phyloP scores from a whole-genome alignment of 2,329 filamentous ascomycete species.

The Metarhizium anisopliae region DNA sequence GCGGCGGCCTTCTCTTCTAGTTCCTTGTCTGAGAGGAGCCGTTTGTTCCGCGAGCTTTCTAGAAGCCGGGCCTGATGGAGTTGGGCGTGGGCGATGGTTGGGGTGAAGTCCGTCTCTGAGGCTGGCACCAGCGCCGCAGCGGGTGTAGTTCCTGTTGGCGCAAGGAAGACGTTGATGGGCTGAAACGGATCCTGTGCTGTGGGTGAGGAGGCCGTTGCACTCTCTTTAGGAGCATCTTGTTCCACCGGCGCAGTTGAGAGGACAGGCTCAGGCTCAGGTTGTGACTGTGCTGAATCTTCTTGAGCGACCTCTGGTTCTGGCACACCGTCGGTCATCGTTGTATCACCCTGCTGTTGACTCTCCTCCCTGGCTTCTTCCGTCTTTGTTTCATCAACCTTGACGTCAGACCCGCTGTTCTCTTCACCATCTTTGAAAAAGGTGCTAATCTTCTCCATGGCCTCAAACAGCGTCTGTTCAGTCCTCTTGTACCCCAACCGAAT shows the following conservation, averaged over 20 bases:
- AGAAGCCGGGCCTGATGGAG: constrained; percentile 62
- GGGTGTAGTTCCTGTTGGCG: constrained; percentile 66
- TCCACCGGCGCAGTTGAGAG: constrained; percentile 9
- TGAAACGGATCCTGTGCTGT: constrained; percentile 26
- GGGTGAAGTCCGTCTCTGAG: constrained; percentile 68
- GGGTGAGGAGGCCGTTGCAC: constrained; percentile 1
- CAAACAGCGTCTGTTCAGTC: constrained; percentile 70
- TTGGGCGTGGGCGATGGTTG: constrained; percentile 66
- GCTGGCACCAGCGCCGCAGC: constrained; percentile 60
- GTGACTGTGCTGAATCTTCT: not conserved
- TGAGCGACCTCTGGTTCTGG: not conserved
- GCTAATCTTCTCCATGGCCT: constrained; percentile 75
- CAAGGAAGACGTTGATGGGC: constrained; percentile 65
- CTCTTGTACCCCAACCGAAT: constrained; percentile 68
- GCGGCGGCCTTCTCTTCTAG: constrained; percentile 60
- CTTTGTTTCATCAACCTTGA: constrained; percentile 10
- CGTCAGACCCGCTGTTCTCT: not conserved
- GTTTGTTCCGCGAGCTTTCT: constrained; percentile 57
- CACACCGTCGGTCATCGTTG: constrained; percentile 14
- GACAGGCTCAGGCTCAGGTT: not conserved
- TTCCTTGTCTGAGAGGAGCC: constrained; percentile 76
- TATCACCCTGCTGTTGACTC: constrained; percentile 9
- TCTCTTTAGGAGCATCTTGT: constrained; percentile 7
- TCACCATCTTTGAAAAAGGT: constrained; percentile 54
- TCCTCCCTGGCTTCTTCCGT: constrained; percentile 5